phyloP scores from a whole-genome alignment of 1,284 basidiomycete genomes.

The Ganoderma meredithae region DNA sequence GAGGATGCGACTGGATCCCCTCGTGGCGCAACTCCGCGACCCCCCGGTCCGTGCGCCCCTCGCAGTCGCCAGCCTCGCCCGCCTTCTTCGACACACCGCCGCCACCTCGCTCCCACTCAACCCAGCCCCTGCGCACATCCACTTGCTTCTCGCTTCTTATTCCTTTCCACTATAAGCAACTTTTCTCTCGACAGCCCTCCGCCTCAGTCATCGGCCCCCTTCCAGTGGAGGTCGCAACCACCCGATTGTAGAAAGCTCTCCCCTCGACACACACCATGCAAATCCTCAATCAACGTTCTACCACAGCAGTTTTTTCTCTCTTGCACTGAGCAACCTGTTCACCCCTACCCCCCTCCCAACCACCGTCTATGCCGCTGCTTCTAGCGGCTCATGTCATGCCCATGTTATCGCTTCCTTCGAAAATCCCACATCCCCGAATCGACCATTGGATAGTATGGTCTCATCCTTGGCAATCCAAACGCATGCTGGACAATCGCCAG shows the following conservation, averaged over 20 bases:
- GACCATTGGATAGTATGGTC: background rate
- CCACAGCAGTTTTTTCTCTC: background rate
- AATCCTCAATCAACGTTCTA: background rate
- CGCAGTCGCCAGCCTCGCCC: background rate
- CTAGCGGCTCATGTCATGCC: background rate
- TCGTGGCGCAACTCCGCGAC: slow-evolving; percentile 10
- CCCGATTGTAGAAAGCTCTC: background rate
- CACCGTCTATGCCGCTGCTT: background rate
- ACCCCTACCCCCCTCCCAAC: background rate
- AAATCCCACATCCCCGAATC: background rate
- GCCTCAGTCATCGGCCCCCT: background rate
- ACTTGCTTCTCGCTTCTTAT: background rate
- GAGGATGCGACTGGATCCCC: background rate
- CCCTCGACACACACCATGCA: background rate
- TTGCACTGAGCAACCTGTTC: background rate
- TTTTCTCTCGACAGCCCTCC: background rate
- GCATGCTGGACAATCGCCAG: background rate
- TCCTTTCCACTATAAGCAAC: background rate
- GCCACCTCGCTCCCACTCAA: background rate
- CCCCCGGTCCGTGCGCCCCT: slow-evolving; percentile 5
- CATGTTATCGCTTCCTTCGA: background rate
- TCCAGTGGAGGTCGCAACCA: background rate
- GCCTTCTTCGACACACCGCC: background rate
- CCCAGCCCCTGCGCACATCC: background rate
- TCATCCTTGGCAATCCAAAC: background rate